phyloP scores from a whole-genome alignment of 441 rosid species.

The Erodium texanum region DNA sequence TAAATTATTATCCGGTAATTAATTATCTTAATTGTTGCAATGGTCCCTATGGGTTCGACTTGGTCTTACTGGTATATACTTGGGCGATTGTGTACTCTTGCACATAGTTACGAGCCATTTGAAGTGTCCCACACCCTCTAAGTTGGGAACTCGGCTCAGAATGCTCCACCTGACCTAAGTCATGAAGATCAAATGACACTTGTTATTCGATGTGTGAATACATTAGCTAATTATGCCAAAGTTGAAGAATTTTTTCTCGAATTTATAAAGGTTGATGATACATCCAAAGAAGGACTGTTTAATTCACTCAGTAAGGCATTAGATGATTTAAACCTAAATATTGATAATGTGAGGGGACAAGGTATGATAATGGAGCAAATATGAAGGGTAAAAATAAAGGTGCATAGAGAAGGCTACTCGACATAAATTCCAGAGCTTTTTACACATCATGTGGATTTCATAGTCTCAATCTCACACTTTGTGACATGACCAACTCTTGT shows the following conservation, averaged over 20 bases:
- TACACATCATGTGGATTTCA: neutral
- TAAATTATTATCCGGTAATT: no score
- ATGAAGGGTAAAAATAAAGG: neutral
- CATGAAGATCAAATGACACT: neutral
- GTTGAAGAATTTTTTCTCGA: neutral
- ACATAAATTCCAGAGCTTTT: neutral
- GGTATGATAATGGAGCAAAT: neutral
- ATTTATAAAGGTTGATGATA: neutral
- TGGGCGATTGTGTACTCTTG: no score
- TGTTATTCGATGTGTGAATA: neutral
- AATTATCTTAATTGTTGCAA: no score
- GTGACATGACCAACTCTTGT: neutral
- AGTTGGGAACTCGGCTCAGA: no score
- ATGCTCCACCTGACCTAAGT: neutral
- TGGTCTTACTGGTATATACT: no score
- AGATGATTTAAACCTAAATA: neutral
- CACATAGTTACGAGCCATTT: no score
- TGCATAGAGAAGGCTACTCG: neutral
- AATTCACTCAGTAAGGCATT: neutral
- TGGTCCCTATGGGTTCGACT: no score
- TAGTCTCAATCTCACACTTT: neutral
- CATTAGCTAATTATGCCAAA: neutral
- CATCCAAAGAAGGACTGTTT: neutral
- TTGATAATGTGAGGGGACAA: neutral
- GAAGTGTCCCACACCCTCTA: no score